A percentile compares a stretch with the other conserved stretches of the same genome.
phyloP scores from a whole-genome alignment of 1,139 yeast species.

The Hyphopichia khmerensis region DNA sequence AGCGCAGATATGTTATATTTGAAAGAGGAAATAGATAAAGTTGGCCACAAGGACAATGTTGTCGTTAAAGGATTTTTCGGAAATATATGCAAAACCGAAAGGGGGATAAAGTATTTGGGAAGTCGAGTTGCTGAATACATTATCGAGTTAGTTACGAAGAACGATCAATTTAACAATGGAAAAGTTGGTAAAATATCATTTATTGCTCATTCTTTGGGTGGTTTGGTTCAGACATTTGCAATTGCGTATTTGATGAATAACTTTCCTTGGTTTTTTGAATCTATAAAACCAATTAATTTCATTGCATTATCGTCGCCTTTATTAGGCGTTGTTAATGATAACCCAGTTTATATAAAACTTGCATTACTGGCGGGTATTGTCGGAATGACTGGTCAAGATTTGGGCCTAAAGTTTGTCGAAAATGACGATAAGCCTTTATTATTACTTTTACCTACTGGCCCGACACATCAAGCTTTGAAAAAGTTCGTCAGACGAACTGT shows the following conservation, averaged over 20 bases:
- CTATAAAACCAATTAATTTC: slow-evolving; percentile 74
- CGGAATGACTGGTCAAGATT: slow-evolving; percentile 91
- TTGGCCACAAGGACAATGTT: slow-evolving; percentile 51
- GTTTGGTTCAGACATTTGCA: slow-evolving; percentile 86
- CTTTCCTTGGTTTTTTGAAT: slow-evolving; percentile 69
- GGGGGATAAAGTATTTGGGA: slow-evolving; percentile 87
- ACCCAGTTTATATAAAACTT: slow-evolving; percentile 82
- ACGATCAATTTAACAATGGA: slow-evolving; percentile 27
- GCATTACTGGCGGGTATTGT: slow-evolving; percentile 87
- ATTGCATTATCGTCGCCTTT: slow-evolving; percentile 86
- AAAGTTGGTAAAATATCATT: slow-evolving; percentile 69
- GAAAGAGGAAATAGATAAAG: slow-evolving; percentile 71
- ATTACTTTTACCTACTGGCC: slow-evolving; percentile 74
- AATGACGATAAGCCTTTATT: slow-evolving; percentile 59
- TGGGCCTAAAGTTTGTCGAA: slow-evolving; percentile 57
- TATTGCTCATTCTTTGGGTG: slow-evolving; percentile 92
- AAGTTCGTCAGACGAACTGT: slow-evolving; percentile 68
- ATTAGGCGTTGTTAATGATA: slow-evolving; percentile 80
- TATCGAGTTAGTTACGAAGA: slow-evolving; percentile 52
- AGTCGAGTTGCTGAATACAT: slow-evolving; percentile 77
- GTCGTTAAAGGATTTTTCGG: slow-evolving; percentile 82
- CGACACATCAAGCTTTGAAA: slow-evolving; percentile 66
- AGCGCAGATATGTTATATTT: slow-evolving; percentile 86
- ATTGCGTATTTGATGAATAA: slow-evolving; percentile 67
- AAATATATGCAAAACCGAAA: slow-evolving; percentile 85